A percentile compares a stretch with the other conserved stretches of the same genome.
These are phyloP conservation scores for Draba incana DNA, from an alignment of 345 rosid genomes.

Conservation along the genomic window DNA sequence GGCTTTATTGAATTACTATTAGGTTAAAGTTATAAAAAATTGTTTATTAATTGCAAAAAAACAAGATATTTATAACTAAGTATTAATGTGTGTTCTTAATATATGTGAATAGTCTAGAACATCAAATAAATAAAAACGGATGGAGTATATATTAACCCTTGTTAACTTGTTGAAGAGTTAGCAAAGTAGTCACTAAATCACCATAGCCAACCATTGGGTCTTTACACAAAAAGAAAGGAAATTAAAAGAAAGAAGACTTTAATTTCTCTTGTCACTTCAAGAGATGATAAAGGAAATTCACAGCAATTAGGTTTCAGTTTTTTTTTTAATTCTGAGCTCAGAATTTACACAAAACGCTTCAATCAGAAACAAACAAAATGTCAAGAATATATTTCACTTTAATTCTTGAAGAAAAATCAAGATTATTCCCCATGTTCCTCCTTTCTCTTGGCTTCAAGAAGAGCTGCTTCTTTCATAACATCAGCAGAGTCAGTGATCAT, in stretches of 20 bases:
- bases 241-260: background rate
- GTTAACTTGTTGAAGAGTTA: background rate
- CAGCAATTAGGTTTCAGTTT: background rate
- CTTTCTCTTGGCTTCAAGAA: constrained; percentile 76
- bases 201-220: background rate
- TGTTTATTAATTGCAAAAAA: no score
- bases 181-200: background rate
- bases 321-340: background rate
- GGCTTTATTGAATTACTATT: no score
- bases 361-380: background rate
- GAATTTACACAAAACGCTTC: background rate
- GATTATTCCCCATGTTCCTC: constrained; percentile 50
- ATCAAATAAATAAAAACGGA: no score
- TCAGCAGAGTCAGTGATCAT: constrained; percentile 85
- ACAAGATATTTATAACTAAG: no score
- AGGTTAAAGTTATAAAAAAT: no score
- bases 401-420: constrained; percentile 8
- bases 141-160: no score
- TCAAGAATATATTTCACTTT: background rate
- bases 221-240: background rate
- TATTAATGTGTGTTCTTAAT: no score
- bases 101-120: no score
- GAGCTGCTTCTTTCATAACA: constrained; percentile 82
- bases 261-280: constrained; percentile 10
- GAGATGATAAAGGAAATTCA: background rate